These are phyloP conservation scores for Clitopilus passeckerianus DNA, from an alignment of 768 basidiomycete genomes.

Conservation along the genomic window DNA sequence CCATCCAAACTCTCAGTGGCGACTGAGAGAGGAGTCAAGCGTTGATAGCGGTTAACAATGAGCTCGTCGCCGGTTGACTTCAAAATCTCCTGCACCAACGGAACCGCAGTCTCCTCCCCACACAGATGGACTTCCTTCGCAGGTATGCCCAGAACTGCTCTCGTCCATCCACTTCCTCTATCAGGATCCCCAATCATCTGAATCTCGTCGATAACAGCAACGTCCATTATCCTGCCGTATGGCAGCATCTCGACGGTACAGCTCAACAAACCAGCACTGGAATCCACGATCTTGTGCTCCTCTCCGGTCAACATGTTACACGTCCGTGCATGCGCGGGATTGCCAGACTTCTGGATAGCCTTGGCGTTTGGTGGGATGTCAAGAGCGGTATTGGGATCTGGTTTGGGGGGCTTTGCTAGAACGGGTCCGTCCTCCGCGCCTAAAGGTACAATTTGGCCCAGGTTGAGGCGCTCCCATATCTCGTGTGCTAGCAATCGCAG, in stretches of 20 bases:
- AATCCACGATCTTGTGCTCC: slow-evolving; percentile 69
- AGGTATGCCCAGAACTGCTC: slow-evolving; percentile 67
- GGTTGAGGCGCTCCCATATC: slow-evolving; percentile 87
- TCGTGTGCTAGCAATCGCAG: slow-evolving; percentile 92
- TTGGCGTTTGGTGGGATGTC: slow-evolving; percentile 18
- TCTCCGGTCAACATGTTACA: slow-evolving; percentile 95
- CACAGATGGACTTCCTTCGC: slow-evolving; percentile 91
- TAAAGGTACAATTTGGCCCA: slow-evolving; percentile 78
- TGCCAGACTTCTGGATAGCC: slow-evolving; percentile 29
- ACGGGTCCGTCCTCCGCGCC: slow-evolving; percentile 44
- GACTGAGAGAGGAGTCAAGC: slow-evolving; percentile 79
- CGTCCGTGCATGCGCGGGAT: slow-evolving; percentile 45
- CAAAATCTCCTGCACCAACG: slow-evolving; percentile 67
- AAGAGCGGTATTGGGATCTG: slow-evolving; percentile 25
- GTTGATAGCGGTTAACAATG: slow-evolving; percentile 75
- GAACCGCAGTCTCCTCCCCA: slow-evolving; percentile 90
- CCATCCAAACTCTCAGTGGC: slow-evolving; percentile 59
- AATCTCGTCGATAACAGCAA: slow-evolving; percentile 95
- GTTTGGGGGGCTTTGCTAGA: slow-evolving; percentile 21
- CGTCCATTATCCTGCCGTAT: slow-evolving; percentile 42
- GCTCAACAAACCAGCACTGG: slow-evolving; percentile 52
- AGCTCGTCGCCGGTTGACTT: slow-evolving; percentile 78
- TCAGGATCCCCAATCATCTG: slow-evolving; percentile 85
- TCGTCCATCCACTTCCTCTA: slow-evolving; percentile 81
- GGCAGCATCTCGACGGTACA: slow-evolving; percentile 95